Evolutionary conservation across 257 asterid genomes (phyloP).

Genomic region (Solanum lignicaule): DNA sequence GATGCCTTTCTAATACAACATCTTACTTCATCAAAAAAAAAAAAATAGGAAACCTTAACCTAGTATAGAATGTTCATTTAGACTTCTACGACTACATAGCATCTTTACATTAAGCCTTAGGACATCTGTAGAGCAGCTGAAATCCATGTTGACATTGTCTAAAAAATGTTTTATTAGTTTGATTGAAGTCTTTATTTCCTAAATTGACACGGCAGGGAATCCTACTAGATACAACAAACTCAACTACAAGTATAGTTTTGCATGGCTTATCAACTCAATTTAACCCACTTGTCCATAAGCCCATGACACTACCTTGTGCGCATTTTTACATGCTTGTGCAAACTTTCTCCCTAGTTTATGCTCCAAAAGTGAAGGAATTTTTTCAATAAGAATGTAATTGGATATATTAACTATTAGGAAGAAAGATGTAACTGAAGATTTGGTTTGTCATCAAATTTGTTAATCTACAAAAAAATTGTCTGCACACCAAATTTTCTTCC

Average conservation of each 20-base stretch:
- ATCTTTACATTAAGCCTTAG: background rate
- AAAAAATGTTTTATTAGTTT: too few species aligned
- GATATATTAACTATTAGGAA: background rate
- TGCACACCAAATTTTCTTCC: background rate
- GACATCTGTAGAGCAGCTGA: background rate
- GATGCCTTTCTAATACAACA: too few species aligned
- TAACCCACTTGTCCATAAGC: too few species aligned
- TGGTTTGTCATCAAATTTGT: background rate
- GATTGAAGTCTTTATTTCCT: too few species aligned
- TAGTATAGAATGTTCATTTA: background rate
- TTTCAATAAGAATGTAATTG: background rate
- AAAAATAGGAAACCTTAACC: background rate
- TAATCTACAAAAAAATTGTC: background rate
- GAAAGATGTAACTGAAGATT: background rate
- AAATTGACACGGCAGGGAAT: too few species aligned
- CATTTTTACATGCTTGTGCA: background rate
- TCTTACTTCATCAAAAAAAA: too few species aligned
- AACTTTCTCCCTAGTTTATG: background rate
- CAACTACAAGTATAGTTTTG: too few species aligned
- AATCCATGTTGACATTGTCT: too few species aligned
- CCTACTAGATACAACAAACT: too few species aligned
- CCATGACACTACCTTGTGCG: background rate
- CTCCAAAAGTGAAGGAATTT: background rate
- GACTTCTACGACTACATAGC: background rate
- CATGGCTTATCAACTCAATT: too few species aligned